A percentile compares a stretch with the other conserved stretches of the same genome.
Conservation (phyloP, 441 rosid species). For the Rhodomyrtus psidioides region DNA sequence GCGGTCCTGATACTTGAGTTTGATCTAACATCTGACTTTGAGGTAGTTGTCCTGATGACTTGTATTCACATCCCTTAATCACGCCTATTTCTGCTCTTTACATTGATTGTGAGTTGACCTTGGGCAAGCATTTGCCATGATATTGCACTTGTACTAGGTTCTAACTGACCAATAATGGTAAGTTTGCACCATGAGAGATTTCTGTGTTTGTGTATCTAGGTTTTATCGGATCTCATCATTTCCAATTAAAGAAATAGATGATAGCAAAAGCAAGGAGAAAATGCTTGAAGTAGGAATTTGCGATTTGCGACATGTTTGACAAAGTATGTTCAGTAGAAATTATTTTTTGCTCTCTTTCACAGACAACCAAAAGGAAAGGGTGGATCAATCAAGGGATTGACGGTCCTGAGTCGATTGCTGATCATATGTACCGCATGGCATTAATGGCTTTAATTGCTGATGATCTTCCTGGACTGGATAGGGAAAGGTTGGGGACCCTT, state of each 20-base stretch:
- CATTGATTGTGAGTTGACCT: neutral
- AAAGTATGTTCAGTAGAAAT: neutral
- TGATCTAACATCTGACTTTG: neutral
- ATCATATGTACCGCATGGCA: slow-evolving; percentile 75
- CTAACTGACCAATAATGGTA: neutral
- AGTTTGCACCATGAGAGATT: neutral
- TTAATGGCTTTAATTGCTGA: slow-evolving; percentile 55
- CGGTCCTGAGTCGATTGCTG: slow-evolving; percentile 66
- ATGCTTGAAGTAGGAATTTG: neutral
- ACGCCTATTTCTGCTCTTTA: neutral
- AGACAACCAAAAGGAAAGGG: slow-evolving; percentile 71
- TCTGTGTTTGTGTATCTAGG: neutral
- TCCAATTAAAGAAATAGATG: neutral
- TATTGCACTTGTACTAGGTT: neutral
- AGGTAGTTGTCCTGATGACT: neutral
- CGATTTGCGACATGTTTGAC: neutral
- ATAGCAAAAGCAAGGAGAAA: neutral
- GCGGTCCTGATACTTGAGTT: neutral
- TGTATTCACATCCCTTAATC: neutral
- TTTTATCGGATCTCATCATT: neutral
- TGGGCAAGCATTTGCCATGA: neutral
- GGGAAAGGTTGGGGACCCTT: slow-evolving; percentile 42
- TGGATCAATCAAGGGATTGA: slow-evolving; percentile 68
- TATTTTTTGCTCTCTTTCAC: neutral
- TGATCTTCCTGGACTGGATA: slow-evolving; percentile 46